A percentile compares a stretch with the other conserved stretches of the same genome.
These are phyloP conservation scores for Turnera subulata DNA, from an alignment of 345 rosid species.

Conservation along the genomic window DNA sequence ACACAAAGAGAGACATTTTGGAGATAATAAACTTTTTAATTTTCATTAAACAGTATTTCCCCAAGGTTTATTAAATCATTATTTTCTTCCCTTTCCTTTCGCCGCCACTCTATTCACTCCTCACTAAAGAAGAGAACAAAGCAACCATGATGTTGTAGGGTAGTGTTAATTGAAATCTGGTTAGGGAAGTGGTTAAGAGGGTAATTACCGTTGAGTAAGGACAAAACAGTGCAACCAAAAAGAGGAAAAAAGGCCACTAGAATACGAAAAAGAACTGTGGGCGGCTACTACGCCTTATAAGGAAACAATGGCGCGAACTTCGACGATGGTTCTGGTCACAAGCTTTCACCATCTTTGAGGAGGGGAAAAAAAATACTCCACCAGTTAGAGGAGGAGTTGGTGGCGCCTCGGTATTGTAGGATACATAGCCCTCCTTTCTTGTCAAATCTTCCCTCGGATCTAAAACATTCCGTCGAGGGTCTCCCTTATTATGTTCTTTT, in stretches of 20 bases:
- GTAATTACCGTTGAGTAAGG: too few relatives aligned
- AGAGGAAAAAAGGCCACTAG: conserved; percentile 33
- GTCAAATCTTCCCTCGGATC: neutral
- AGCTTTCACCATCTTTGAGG: neutral
- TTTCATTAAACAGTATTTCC: too few relatives aligned
- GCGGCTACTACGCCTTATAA: conserved; percentile 20
- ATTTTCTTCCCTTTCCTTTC: too few relatives aligned
- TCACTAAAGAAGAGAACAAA: neutral
- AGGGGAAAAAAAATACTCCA: neutral
- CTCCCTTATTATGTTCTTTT: neutral
- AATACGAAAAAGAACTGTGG: neutral
- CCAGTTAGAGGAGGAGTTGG: neutral
- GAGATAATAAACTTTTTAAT: too few relatives aligned
- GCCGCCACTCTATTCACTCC: too few relatives aligned
- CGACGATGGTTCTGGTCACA: conserved; percentile 17
- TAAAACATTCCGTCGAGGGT: neutral
- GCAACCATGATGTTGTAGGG: neutral
- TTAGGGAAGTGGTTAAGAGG: neutral
- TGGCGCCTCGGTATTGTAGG: conserved; percentile 24
- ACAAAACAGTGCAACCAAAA: too few relatives aligned
- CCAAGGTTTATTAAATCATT: too few relatives aligned
- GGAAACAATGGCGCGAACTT: conserved; percentile 42
- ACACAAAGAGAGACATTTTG: too few relatives aligned
- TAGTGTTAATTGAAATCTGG: neutral
- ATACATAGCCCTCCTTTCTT: neutral